phyloP scores from a whole-genome alignment of 257 asterid species.

The Plantago ovata region DNA sequence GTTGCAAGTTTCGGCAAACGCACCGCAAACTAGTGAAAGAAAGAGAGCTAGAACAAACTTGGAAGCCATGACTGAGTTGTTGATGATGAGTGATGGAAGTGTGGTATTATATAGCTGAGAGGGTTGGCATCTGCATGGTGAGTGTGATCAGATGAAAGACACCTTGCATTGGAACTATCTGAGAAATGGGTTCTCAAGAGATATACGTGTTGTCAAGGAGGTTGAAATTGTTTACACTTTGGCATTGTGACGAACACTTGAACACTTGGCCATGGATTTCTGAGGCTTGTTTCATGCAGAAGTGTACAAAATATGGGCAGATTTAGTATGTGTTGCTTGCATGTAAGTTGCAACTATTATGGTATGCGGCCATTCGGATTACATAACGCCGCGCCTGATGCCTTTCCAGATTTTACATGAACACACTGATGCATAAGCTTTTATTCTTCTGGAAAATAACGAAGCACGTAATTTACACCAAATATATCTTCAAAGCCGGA shows the following conservation, averaged over 20 bases:
- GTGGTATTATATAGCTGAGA: conserved; percentile 28
- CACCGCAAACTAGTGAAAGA: conserved; percentile 19
- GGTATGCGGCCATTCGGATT: background rate
- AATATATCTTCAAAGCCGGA: too few species aligned
- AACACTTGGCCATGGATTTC: conserved; percentile 36
- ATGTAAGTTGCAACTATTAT: background rate
- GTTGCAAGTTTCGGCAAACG: conserved; percentile 19
- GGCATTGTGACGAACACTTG: conserved; percentile 29
- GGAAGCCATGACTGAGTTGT: conserved; percentile 28
- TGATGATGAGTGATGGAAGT: background rate
- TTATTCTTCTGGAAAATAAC: too few species aligned
- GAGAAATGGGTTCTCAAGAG: background rate
- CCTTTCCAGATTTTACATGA: too few species aligned
- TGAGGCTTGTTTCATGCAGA: background rate
- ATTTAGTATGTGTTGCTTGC: background rate
- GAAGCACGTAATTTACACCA: too few species aligned
- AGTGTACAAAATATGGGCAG: conserved; percentile 17
- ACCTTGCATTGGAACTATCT: conserved; percentile 27
- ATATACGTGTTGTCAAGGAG: conserved; percentile 35
- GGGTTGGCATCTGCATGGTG: conserved; percentile 40
- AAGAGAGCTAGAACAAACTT: conserved; percentile 22
- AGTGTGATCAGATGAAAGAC: conserved; percentile 20
- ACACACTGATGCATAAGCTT: too few species aligned
- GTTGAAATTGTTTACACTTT: conserved; percentile 26
- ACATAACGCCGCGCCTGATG: too few species aligned